Conservation (phyloP, 805 yeast species). For the Komagataella kurtzmanii region DNA sequence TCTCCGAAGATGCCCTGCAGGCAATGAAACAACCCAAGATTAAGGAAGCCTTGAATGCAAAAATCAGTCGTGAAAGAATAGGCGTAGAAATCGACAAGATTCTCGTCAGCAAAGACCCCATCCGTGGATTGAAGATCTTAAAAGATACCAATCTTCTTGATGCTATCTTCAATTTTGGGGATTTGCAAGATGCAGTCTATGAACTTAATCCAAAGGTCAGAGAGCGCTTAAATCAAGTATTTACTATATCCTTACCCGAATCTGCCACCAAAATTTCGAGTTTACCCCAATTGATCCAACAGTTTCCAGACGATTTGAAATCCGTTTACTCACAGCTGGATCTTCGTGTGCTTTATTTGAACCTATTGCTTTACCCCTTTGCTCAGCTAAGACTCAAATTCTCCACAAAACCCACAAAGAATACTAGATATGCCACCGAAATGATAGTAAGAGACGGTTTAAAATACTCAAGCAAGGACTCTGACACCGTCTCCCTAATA, state of each 20-base stretch:
- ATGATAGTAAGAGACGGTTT: slow-evolving; percentile 56
- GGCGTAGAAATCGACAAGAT: slow-evolving; percentile 79
- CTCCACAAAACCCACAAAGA: slow-evolving; percentile 20
- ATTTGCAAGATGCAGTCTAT: slow-evolving; percentile 10
- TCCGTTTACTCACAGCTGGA: not conserved
- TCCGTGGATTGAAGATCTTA: slow-evolving; percentile 48
- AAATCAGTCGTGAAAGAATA: slow-evolving; percentile 82
- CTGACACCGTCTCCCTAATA: slow-evolving; percentile 33
- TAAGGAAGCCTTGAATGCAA: slow-evolving; percentile 43
- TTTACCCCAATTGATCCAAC: slow-evolving; percentile 9
- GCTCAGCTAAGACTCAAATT: slow-evolving; percentile 18
- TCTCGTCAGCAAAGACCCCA: slow-evolving; percentile 47
- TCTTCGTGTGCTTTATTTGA: slow-evolving; percentile 25
- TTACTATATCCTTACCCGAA: not conserved
- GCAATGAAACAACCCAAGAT: slow-evolving; percentile 57
- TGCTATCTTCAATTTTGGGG: slow-evolving; percentile 39
- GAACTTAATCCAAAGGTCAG: slow-evolving; percentile 8
- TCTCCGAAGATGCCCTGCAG: slow-evolving; percentile 41
- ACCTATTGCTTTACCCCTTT: slow-evolving; percentile 39
- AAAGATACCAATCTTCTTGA: slow-evolving; percentile 39
- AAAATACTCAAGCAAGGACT: slow-evolving; percentile 45
- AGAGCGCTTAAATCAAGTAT: slow-evolving; percentile 5
- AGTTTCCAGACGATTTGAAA: slow-evolving; percentile 3
- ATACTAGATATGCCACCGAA: slow-evolving; percentile 25
- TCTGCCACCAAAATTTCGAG: slow-evolving; percentile 7